Evolutionary conservation across 176 grass and related monocot genomes (phyloP).

Genomic region (Raddia distichophylla): DNA sequence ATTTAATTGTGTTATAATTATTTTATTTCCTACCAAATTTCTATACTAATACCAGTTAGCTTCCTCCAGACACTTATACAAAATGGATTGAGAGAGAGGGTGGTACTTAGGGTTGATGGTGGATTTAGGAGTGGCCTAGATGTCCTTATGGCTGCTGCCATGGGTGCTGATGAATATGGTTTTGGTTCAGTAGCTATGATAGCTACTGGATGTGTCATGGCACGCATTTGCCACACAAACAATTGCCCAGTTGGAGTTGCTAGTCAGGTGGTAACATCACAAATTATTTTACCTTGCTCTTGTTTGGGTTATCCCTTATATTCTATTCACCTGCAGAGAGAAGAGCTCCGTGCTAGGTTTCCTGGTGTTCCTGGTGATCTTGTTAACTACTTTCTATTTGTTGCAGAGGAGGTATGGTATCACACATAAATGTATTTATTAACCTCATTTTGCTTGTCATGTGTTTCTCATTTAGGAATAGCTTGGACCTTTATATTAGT

Average conservation of each 20-base stretch:
- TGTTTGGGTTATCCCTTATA: slow-evolving; percentile 45
- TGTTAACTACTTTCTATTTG: slow-evolving; percentile 98
- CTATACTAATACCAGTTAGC: slow-evolving; percentile 42
- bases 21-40: slow-evolving; percentile 25
- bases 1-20: slow-evolving; percentile 30
- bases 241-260: slow-evolving; percentile 99
- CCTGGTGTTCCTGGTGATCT: slow-evolving; percentile 99
- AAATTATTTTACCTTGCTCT: slow-evolving; percentile 40
- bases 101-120: slow-evolving; percentile 95
- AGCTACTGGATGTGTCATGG: slow-evolving; percentile 99
- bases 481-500: slow-evolving; percentile 26
- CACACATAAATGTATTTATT: slow-evolving; percentile 25
- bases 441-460: slow-evolving; percentile 6
- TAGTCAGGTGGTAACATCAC: slow-evolving; percentile 79
- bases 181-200: slow-evolving; percentile 99
- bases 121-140: slow-evolving; percentile 97
- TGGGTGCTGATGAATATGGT: slow-evolving; percentile 99
- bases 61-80: slow-evolving; percentile 76
- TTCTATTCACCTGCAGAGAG: slow-evolving; percentile 71
- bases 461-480: background rate
- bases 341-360: slow-evolving; percentile 97
- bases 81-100: slow-evolving; percentile 96
- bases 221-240: slow-evolving; percentile 99
- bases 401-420: slow-evolving; percentile 90
- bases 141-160: slow-evolving; percentile 90